Evolutionary conservation across 164 flowering plant species (phyloP), one percentile per base, ranked within the genome.

Genomic region (Tetracentron sinense): DNA sequence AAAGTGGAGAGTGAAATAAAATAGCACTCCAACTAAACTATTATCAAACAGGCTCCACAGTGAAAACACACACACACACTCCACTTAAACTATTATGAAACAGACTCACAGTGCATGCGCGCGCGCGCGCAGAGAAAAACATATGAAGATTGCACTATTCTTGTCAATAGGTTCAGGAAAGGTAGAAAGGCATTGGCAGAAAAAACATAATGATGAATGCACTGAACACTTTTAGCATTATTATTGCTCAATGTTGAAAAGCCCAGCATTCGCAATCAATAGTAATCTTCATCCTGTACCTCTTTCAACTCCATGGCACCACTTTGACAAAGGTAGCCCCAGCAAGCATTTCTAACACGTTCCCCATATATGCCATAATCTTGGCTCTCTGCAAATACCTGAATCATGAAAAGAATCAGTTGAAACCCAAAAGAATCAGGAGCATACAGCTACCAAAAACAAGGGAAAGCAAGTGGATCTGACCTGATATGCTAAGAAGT

Each of bases 321-420:
- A 80, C 97, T 82, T 81, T 95, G 99, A 78, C 97, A 95, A 63
- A 92, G 90, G 69, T 85, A 95, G 25, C 99, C 99, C 99, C 97
- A 92, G 65, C 97, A 95, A 75, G 97, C 97, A 83, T 70, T 90
- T 80, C 96, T 86, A n/a, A 95, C 97, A 61, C 94, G 92, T 62
- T 92, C 97, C 33, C 97, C 99, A 77, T 95, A 94, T 33, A 78
- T 77, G 51, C 97, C 99, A 77, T 95, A 95, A 75, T 95, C 99
- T 73, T 95, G 97, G 71, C 81, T 75, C 82, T 92, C 97, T 8
- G 97, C 99, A 77, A 95, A 95, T 22, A 90, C 84, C 99, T 95
- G 69, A 64, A 68, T 56, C 33, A 66, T 22, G 71, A 63, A 29
- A 2, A 50, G 4, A 63, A 53, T 29, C 17, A 33, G 31, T 67